Evolutionary conservation across 2,329 filamentous ascomycete genomes (phyloP).

Genomic region (Raffaelea ambrosiae): DNA sequence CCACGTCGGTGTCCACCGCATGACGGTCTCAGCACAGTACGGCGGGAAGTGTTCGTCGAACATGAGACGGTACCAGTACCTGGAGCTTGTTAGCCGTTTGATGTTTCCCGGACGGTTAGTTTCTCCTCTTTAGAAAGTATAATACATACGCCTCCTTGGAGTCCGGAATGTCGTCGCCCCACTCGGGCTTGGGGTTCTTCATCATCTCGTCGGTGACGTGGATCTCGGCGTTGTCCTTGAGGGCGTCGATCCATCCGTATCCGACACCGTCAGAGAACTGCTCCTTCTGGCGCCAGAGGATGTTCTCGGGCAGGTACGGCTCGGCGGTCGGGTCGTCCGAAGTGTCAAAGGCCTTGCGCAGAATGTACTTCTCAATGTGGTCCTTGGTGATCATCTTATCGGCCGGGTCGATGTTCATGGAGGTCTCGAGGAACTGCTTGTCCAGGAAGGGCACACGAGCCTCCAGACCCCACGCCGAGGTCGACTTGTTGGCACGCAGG

Average conservation of each 20-base stretch:
- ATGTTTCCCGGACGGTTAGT: not conserved
- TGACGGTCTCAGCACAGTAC: slow-evolving; percentile 83
- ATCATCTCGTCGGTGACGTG: slow-evolving; percentile 95
- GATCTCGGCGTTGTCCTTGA: slow-evolving; percentile 88
- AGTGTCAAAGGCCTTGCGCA: slow-evolving; percentile 96
- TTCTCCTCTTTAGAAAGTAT: not conserved
- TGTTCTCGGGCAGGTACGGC: slow-evolving; percentile 91
- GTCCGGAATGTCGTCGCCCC: slow-evolving; percentile 87
- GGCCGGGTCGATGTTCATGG: slow-evolving; percentile 88
- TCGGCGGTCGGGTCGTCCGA: slow-evolving; percentile 69
- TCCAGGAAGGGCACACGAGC: slow-evolving; percentile 97
- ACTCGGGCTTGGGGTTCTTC: slow-evolving; percentile 95
- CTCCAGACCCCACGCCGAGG: slow-evolving; percentile 94
- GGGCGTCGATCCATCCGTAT: slow-evolving; percentile 96
- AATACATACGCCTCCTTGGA: slow-evolving; percentile 81
- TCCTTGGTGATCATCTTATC: slow-evolving; percentile 95
- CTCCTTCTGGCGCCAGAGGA: slow-evolving; percentile 98
- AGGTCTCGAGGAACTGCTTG: slow-evolving; percentile 87
- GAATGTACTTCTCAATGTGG: slow-evolving; percentile 92
- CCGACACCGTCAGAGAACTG: slow-evolving; percentile 98
- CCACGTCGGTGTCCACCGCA: slow-evolving; percentile 97
- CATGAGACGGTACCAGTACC: slow-evolving; percentile 97
- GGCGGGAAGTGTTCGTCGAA: slow-evolving; percentile 98
- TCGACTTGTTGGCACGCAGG: slow-evolving; percentile 97
- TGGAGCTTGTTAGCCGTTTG: slow-evolving; percentile 22